Conservation (phyloP, 1,284 basidiomycete genomes). For the Boletus calvinii region DNA sequence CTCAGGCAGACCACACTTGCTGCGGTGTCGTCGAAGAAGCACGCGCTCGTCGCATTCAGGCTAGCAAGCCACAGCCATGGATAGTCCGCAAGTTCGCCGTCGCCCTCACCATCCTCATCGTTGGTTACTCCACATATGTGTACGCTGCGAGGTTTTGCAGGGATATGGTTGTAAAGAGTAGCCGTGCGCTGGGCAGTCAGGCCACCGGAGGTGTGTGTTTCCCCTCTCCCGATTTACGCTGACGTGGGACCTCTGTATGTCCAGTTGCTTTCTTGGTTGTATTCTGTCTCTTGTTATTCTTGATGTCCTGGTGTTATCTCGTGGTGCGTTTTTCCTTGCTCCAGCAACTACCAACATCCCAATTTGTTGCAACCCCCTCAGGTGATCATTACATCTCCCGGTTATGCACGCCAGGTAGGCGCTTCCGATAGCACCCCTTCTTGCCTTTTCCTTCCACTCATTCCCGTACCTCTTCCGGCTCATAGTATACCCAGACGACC, state of each 20-base stretch:
- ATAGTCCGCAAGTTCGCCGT: conserved; percentile 50
- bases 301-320: conserved; percentile 58
- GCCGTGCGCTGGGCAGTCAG: conserved; percentile 40
- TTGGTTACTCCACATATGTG: conserved; percentile 54
- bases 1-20: conserved; percentile 18
- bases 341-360: background rate
- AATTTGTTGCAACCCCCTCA: conserved; percentile 16
- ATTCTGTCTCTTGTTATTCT: conserved; percentile 48
- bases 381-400: conserved; percentile 54
- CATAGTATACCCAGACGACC: conserved; percentile 26
- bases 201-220: conserved; percentile 49
- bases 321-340: conserved; percentile 38
- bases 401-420: conserved; percentile 54
- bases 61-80: conserved; percentile 44
- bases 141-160: conserved; percentile 57
- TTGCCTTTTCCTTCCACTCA: conserved; percentile 7
- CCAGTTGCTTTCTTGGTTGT: conserved; percentile 53
- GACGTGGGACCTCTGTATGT: conserved; percentile 3
- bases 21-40: conserved; percentile 31
- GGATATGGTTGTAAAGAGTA: conserved; percentile 49
- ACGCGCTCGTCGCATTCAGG: conserved; percentile 9
- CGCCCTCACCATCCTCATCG: conserved; percentile 40
- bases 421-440: background rate
- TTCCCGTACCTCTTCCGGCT: conserved; percentile 4
- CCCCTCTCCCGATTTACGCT: background rate